Evolutionary conservation across 2,329 filamentous ascomycete genomes (phyloP).

Genomic region (Pestalotiopsis sp.): DNA sequence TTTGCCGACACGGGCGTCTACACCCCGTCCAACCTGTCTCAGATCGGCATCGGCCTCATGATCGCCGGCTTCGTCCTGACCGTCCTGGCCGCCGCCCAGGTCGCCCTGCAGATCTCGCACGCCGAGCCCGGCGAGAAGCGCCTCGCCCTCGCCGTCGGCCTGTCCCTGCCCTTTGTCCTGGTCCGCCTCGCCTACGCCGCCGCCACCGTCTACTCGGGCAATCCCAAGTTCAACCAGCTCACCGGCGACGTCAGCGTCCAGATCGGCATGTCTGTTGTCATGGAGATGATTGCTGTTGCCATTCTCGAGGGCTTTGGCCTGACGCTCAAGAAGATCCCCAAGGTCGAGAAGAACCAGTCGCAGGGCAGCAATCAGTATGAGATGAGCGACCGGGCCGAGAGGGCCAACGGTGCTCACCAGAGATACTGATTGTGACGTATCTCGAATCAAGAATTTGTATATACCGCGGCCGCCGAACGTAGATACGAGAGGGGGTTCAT

Average conservation of each 20-base stretch:
- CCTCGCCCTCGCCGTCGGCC: constrained; percentile 42
- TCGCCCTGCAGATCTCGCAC: constrained; percentile 31
- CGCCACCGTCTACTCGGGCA: constrained; percentile 42
- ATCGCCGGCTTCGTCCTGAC: constrained; percentile 42
- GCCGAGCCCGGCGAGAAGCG: constrained; percentile 47
- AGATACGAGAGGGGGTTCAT: too few relatives aligned
- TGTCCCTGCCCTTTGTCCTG: constrained; percentile 50
- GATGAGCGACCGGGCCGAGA: neutral
- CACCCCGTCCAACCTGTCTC: constrained; percentile 34
- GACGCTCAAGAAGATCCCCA: constrained; percentile 33
- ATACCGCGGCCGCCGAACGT: too few relatives aligned
- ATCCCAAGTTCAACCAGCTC: constrained; percentile 44
- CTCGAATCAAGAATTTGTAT: too few relatives aligned
- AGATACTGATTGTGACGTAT: neutral
- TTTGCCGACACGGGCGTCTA: constrained; percentile 30
- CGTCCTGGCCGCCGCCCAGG: constrained; percentile 32
- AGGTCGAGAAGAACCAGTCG: constrained; percentile 6
- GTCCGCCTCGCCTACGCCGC: constrained; percentile 51
- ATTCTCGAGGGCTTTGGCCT: constrained; percentile 44
- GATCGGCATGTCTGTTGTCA: constrained; percentile 49
- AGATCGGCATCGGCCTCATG: constrained; percentile 45
- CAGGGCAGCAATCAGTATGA: constrained; percentile 1
- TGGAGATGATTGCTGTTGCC: constrained; percentile 50
- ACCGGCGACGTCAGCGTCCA: constrained; percentile 40
- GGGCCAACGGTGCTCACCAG: neutral